These are phyloP conservation scores for Penicillium sp. DNA, from an alignment of 2,329 filamentous ascomycete genomes.

Conservation along the genomic window DNA sequence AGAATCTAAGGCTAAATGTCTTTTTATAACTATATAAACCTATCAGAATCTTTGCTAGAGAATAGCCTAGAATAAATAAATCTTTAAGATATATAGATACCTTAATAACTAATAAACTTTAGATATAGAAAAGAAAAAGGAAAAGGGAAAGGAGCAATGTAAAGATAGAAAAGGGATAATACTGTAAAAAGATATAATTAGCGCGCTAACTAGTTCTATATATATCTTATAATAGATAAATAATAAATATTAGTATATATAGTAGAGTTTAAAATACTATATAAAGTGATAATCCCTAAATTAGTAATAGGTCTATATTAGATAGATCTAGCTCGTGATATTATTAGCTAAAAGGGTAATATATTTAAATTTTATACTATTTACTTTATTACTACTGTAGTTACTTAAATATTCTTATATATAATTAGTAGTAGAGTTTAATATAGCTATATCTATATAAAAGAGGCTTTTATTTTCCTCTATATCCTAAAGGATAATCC, in stretches of 20 bases:
- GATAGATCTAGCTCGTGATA: constrained; percentile 25
- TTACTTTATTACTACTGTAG: constrained; percentile 24
- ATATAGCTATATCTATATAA: constrained; percentile 31
- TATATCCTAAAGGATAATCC: constrained; percentile 24
- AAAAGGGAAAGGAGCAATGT: constrained; percentile 6
- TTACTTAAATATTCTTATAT: constrained; percentile 32
- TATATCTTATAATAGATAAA: constrained; percentile 21
- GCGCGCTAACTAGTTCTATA: constrained; percentile 26
- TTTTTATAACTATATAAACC: constrained; percentile 18
- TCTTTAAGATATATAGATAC: constrained; percentile 11
- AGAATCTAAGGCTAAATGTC: constrained; percentile 16
- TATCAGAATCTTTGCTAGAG: constrained; percentile 15
- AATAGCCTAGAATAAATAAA: constrained; percentile 20
- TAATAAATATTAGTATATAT: constrained; percentile 22
- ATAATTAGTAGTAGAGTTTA: constrained; percentile 26
- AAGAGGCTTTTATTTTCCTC: constrained; percentile 33
- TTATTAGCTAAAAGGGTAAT: constrained; percentile 26
- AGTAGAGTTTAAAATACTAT: constrained; percentile 30
- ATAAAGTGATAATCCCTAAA: constrained; percentile 26
- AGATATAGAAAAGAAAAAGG: constrained; percentile 15
- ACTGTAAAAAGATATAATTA: constrained; percentile 19
- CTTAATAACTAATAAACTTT: constrained; percentile 8
- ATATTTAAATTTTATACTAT: constrained; percentile 27
- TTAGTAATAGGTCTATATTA: constrained; percentile 26
- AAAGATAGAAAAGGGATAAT: constrained; percentile 12